phyloP scores from a whole-genome alignment of 352 stramenopile genomes.

The Pilasporangium apinafurcum region DNA sequence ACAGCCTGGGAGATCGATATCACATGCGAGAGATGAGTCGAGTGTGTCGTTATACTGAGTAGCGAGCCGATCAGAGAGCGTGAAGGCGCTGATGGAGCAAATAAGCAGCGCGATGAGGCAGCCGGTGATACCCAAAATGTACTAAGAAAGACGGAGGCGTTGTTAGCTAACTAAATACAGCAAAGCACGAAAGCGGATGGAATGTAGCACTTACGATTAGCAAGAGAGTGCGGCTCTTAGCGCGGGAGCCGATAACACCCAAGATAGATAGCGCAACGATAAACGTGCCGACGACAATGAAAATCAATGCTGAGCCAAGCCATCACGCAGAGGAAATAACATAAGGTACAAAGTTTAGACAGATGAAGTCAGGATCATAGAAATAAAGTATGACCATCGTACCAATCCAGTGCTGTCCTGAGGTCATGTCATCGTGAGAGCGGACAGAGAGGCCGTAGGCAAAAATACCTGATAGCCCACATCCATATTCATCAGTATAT shows the following conservation, averaged over 20 bases:
- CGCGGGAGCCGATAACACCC: conserved; percentile 54
- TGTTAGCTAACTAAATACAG: neutral
- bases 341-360: neutral
- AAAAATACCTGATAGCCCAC: conserved; percentile 42
- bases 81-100: conserved; percentile 59
- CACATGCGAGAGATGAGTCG: conserved; percentile 45
- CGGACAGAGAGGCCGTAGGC: conserved; percentile 51
- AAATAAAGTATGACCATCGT: no score
- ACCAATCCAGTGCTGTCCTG: conserved; percentile 75
- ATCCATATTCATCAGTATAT: neutral
- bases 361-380: neutral
- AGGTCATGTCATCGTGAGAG: conserved; percentile 53
- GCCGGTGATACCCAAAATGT: conserved; percentile 56
- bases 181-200: neutral
- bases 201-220: conserved; percentile 47
- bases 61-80: conserved; percentile 50
- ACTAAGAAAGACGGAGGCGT: conserved; percentile 18
- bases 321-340: neutral
- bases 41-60: conserved; percentile 40
- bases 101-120: conserved; percentile 59
- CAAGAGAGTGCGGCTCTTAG: conserved; percentile 72
- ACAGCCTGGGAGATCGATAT: conserved; percentile 57
- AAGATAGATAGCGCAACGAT: conserved; percentile 58
- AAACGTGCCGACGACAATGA: conserved; percentile 64
- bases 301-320: conserved; percentile 42